Evolutionary conservation across 139 green algal genomes (phyloP).

Genomic region (Micromonas commoda): DNA sequence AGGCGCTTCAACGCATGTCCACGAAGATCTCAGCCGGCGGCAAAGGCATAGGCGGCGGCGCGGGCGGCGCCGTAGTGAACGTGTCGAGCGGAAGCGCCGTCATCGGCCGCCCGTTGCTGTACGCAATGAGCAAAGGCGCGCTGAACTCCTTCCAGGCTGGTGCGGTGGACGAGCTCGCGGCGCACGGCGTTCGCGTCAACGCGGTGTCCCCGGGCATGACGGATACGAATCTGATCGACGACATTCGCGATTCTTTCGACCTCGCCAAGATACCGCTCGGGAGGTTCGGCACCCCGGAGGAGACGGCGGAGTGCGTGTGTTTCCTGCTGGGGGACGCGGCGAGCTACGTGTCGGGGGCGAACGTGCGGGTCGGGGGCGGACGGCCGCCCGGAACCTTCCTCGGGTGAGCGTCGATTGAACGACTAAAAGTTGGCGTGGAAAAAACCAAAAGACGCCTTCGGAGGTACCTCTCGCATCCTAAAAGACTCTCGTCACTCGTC

Average conservation of each 20-base stretch:
- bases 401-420: background rate
- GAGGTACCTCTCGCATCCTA: background rate
- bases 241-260: background rate
- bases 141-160: background rate
- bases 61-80: background rate
- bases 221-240: background rate
- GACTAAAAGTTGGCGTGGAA: no score
- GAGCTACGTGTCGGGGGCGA: background rate
- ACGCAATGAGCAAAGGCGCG: constrained; percentile 6
- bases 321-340: background rate
- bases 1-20: background rate
- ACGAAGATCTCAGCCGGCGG: no score
- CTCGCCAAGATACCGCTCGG: background rate
- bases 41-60: background rate
- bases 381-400: background rate
- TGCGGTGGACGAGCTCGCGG: background rate
- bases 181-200: constrained; percentile 1
- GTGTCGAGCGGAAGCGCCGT: background rate
- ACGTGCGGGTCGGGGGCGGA: background rate
- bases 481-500: background rate
- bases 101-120: background rate
- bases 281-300: background rate
- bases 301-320: background rate
- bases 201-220: constrained; percentile 2
- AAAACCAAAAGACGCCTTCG: no score